Evolutionary conservation across 257 asterid genomes (phyloP).

Genomic region (Ajuga chamaepitys): DNA sequence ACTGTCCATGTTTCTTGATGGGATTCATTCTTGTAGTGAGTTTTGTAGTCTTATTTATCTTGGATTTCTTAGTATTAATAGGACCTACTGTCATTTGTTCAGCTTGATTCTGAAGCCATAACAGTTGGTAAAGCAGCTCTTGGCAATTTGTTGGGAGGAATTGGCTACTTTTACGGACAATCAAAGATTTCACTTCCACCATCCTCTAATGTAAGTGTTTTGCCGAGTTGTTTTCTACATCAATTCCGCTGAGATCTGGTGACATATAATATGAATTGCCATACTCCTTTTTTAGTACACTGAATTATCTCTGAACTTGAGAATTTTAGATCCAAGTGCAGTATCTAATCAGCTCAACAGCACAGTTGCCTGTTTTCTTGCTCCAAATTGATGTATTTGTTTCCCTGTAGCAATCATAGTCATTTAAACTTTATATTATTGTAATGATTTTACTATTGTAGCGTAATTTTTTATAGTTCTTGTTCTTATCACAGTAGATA

Average conservation of each 20-base stretch:
- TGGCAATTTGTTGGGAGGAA: slow-evolving; percentile 89
- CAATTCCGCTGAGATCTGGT: not conserved
- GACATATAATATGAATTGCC: not conserved
- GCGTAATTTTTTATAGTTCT: not conserved
- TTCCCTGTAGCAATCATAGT: not conserved
- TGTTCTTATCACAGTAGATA: not conserved
- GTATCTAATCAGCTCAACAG: slow-evolving; percentile 2
- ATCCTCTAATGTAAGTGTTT: slow-evolving; percentile 50
- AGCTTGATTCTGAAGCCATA: slow-evolving; percentile 62
- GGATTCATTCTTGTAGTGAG: not conserved
- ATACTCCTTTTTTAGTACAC: not conserved
- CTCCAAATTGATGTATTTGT: not conserved
- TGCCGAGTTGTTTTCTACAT: not conserved
- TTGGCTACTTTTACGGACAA: slow-evolving; percentile 94
- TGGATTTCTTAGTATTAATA: slow-evolving; percentile 9
- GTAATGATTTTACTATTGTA: not conserved
- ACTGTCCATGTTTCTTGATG: not conserved
- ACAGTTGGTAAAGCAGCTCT: slow-evolving; percentile 78
- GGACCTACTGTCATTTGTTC: slow-evolving; percentile 25
- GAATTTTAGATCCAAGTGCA: not conserved
- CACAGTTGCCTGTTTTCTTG: not conserved
- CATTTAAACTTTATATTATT: not conserved
- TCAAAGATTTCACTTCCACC: slow-evolving; percentile 74
- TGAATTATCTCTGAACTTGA: slow-evolving; percentile 7
- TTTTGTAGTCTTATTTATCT: not conserved